Percentiles rank a stretch among this genome's conserved stretches.
These are phyloP conservation scores for Glycyrrhiza uralensis DNA, from an alignment of 306 rosid species.

Conservation along the genomic window DNA sequence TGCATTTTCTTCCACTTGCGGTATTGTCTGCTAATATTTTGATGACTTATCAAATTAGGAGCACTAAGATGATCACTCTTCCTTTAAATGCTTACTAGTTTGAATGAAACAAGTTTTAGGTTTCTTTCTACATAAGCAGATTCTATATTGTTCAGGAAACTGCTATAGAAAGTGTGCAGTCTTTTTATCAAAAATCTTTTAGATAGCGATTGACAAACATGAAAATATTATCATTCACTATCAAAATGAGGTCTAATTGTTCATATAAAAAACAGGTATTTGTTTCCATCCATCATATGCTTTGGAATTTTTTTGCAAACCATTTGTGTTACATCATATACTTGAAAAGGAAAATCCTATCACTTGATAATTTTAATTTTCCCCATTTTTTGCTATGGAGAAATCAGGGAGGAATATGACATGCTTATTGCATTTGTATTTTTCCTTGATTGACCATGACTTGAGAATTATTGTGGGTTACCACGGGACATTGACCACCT, in stretches of 20 bases:
- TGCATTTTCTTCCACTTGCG: slow-evolving; percentile 83
- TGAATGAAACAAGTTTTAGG: background rate
- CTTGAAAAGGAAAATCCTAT: slow-evolving; percentile 10
- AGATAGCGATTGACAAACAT: background rate
- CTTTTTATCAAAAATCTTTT: background rate
- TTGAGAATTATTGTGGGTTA: background rate
- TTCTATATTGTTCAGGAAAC: background rate
- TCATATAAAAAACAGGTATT: background rate
- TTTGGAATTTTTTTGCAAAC: background rate
- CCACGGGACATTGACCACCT: background rate
- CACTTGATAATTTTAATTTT: background rate
- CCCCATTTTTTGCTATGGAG: background rate
- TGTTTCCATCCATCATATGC: slow-evolving; percentile 7
- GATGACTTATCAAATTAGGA: slow-evolving; percentile 4
- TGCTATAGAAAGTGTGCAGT: background rate
- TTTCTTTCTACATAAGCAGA: background rate
- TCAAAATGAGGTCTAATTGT: background rate
- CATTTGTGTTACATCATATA: background rate
- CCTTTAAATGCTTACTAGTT: background rate
- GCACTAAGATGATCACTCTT: background rate
- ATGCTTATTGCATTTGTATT: background rate
- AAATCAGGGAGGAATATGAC: background rate
- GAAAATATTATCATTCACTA: background rate
- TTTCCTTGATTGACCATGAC: background rate
- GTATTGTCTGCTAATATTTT: slow-evolving; percentile 40